phyloP scores from a whole-genome alignment of 2,329 filamentous ascomycete species.

The Diaporthe amygdali region DNA sequence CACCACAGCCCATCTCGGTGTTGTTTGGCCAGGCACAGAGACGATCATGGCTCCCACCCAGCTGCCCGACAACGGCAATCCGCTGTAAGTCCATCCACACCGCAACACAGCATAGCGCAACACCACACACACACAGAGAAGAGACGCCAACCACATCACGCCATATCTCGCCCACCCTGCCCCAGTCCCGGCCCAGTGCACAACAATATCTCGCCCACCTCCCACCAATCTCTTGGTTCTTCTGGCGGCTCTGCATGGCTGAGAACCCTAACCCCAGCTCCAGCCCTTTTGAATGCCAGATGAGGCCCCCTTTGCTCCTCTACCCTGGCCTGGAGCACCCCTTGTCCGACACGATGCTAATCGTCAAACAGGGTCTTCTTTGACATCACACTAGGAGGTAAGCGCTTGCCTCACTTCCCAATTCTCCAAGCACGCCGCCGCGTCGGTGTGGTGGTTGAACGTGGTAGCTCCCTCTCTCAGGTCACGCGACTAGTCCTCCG shows the following conservation, averaged over 20 bases:
- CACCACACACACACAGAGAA: not conserved
- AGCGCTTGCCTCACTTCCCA: constrained; percentile 30
- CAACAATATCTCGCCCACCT: not conserved
- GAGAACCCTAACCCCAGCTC: constrained; percentile 20
- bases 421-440: not conserved
- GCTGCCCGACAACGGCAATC: constrained; percentile 23
- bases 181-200: not conserved
- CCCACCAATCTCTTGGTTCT: not conserved
- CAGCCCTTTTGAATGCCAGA: not conserved
- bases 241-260: not conserved
- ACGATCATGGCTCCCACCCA: constrained; percentile 24
- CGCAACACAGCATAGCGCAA: not conserved
- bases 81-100: constrained; percentile 46
- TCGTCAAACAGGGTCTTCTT: constrained; percentile 38
- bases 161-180: not conserved
- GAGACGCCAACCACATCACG: not conserved
- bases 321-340: not conserved
- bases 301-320: not conserved
- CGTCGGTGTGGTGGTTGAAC: not conserved
- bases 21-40: not conserved
- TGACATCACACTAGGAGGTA: constrained; percentile 72
- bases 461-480: not conserved
- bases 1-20: not conserved
- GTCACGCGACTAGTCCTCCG: not conserved
- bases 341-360: constrained; percentile 33